A percentile compares a stretch with the other conserved stretches of the same genome.
phyloP scores from a whole-genome alignment of 768 basidiomycete genomes.

The Russula olivacea region DNA sequence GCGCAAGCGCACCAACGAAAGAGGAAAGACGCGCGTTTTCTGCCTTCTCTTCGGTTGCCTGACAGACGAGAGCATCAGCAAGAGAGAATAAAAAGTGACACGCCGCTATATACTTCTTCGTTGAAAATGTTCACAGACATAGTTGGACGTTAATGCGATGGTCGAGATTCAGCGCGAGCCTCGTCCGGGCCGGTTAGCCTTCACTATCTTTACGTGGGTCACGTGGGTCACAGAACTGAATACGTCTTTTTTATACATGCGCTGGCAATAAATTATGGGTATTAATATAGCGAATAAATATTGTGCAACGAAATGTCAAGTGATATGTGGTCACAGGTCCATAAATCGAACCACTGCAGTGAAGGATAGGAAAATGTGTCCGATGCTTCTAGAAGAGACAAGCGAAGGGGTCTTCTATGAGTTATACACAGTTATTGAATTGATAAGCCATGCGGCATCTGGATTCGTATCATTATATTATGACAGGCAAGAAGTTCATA shows the following conservation, averaged over 20 bases:
- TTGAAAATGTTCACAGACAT: constrained; percentile 73
- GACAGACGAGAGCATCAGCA: neutral
- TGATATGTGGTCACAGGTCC: neutral
- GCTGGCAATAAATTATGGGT: neutral
- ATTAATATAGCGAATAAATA: neutral
- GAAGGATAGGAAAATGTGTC: neutral
- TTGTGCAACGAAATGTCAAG: neutral
- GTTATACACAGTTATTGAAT: constrained; percentile 13
- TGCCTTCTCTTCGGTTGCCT: constrained; percentile 92
- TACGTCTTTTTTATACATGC: neutral
- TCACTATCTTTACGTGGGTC: no score
- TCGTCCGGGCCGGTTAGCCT: neutral
- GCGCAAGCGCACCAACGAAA: constrained; percentile 93
- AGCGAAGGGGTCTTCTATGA: neutral
- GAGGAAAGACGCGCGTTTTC: constrained; percentile 98
- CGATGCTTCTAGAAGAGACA: neutral
- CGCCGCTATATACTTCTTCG: constrained; percentile 42
- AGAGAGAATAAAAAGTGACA: neutral
- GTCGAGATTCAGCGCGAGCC: neutral
- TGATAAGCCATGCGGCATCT: constrained; percentile 16
- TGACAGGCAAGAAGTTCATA: neutral
- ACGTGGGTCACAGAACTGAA: no score
- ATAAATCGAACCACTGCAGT: neutral
- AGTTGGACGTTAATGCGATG: constrained; percentile 3
- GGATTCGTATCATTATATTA: neutral